Base-by-base conservation (phyloP, 2,329 filamentous ascomycete genomes). In the Beauveria bassiana region DNA sequence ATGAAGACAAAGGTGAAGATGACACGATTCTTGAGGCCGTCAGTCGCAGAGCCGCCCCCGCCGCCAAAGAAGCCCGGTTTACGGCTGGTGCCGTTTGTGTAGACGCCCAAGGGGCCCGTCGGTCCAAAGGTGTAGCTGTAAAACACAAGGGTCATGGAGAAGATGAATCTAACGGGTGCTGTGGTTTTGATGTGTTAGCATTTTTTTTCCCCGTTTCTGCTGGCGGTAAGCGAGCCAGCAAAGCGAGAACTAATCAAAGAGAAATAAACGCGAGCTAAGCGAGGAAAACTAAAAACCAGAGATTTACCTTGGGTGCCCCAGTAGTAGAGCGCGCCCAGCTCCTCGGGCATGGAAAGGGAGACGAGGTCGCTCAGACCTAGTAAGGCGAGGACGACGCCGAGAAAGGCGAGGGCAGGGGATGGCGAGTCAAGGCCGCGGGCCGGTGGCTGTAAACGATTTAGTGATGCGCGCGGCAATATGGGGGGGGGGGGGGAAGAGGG, bases 1-100 rank as follows among this genome's bases (percentile, higher is more conserved):
- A 96, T 70, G 69, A 96, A 95, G 9, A 86, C 86, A 74, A 91
- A 95, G 0, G 89, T 86, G 71, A 97, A 96, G 46, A 96, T 85
- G 46, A 96, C 78, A 56, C 91, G 84, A 71, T 96, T 96, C 77
- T 93, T 91, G 68, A 96, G 74, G 26, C 84, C 82, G 64, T 92
- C 87, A 55, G 85, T 79, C 65, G 75, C 86, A 81, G 74, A 81
- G 70, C 72, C 69, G 54, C 72, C 55, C 40, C 75, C 72, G 57
- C 71, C 65, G 14, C 49, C 50, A 49, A 49, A 63, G 65, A 77
- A 76, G 31, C 69, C 62, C 16, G 73, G 71, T 61, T 74, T 76
- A 58, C 68, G 68, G 64, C 62, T 52, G 64, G 65, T 16, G 52
- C 67, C 59, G 46, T 70, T 66, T 22, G 69, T 54, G 52, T 65